Evolutionary conservation across 345 rosid genomes (phyloP).

Genomic region (Hibiscus trionum): DNA sequence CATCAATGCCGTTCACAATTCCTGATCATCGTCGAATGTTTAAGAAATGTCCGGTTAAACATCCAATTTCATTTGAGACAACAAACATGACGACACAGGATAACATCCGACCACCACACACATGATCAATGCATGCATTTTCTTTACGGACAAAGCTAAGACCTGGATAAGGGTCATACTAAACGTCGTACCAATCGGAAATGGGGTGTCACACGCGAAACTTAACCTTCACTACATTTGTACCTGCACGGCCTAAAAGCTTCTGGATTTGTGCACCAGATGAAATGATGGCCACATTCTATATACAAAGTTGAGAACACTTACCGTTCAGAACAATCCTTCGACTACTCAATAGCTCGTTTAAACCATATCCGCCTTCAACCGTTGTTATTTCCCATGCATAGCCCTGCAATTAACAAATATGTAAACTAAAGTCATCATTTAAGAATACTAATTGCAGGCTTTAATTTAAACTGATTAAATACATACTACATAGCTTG

Average conservation of each 20-base stretch:
- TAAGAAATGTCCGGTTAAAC: background rate
- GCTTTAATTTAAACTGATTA: background rate
- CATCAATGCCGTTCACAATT: conserved; percentile 78
- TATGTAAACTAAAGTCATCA: background rate
- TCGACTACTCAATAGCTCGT: conserved; percentile 64
- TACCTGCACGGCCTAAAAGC: background rate
- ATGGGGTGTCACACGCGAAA: too few species aligned
- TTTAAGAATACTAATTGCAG: background rate
- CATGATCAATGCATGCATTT: background rate
- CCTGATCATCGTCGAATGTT: conserved; percentile 33
- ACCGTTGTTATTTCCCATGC: conserved; percentile 93
- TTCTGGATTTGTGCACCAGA: background rate
- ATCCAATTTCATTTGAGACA: background rate
- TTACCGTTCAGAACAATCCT: conserved; percentile 78
- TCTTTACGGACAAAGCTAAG: background rate
- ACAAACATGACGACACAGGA: background rate
- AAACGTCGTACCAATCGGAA: too few species aligned
- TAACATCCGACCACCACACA: background rate
- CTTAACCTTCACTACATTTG: too few species aligned
- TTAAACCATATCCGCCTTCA: conserved; percentile 92
- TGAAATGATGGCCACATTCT: background rate
- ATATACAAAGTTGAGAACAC: background rate
- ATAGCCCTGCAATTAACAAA: conserved; percentile 57
- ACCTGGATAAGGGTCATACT: background rate
- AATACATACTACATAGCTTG: background rate